A percentile compares a stretch with the other conserved stretches of the same genome.
Evolutionary conservation across 306 rosid species (phyloP).

Genomic region (Crataegus laevigata): DNA sequence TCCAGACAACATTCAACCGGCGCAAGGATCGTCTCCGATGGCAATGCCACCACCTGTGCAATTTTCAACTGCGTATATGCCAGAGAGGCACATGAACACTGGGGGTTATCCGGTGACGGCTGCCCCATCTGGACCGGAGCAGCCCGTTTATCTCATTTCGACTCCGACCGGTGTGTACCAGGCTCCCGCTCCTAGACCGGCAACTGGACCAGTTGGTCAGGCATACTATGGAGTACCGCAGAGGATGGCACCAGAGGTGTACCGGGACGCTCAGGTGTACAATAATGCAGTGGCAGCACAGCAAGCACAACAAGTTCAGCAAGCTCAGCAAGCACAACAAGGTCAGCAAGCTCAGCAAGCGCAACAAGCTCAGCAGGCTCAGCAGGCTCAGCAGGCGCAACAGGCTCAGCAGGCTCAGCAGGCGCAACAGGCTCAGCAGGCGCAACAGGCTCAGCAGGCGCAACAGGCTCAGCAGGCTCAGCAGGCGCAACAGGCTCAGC

Average conservation of each 20-base stretch:
- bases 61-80: constrained; percentile 30
- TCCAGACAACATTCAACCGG: constrained; percentile 33
- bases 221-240: constrained; percentile 43
- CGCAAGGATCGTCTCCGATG: constrained; percentile 15
- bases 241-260: constrained; percentile 30
- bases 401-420: neutral
- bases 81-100: constrained; percentile 39
- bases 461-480: neutral
- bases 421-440: constrained; percentile 7
- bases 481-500: constrained; percentile 8
- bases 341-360: neutral
- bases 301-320: constrained; percentile 7
- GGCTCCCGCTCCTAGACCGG: constrained; percentile 36
- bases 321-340: constrained; percentile 8
- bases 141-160: constrained; percentile 53
- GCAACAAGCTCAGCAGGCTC: neutral
- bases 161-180: constrained; percentile 55
- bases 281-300: constrained; percentile 28
- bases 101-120: constrained; percentile 34
- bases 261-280: constrained; percentile 30
- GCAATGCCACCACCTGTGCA: constrained; percentile 29
- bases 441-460: constrained; percentile 15
- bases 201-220: constrained; percentile 46
- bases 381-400: neutral
- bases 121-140: constrained; percentile 33